Base-by-base conservation (phyloP, 2,329 filamentous ascomycete genomes). In the Fusarium sororula region DNA sequence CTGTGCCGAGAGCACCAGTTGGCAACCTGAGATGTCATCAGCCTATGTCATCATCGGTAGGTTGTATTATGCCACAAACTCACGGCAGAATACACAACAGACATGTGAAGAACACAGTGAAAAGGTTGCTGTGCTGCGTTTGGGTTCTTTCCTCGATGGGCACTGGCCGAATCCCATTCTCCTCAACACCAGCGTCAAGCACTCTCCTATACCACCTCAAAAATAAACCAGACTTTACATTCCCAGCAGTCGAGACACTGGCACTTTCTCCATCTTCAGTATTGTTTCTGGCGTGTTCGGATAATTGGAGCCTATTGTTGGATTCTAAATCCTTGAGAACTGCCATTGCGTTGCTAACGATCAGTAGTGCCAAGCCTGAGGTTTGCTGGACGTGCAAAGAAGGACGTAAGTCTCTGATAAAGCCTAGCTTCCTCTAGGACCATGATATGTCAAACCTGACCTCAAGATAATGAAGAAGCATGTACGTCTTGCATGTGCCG, bases 41-140 rank as follows among this genome's bases (percentile, higher is more conserved):
- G 74, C 38, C n/a, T 28, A n/a, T 32, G 8, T 26, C 37, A 13
- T 13, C 28, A 22, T 18, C 13, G 14, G 26, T 41, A 14, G 8
- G 14, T 41, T 35, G 3, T 8, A n/a, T 17, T 35, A 17, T 26
- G 13, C 20, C 30, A 28, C 12, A 37, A 15, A 84, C 88, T 80
- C 78, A 90, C 89, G 89, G 89, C 38, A 91, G 77, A 13, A 90
- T 83, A 75, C 87, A 90, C 48, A 88, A 82, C 63, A 89, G 85
- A 67, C 89, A 85, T 26, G 87, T 89, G 76, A 90, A 89, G 84
- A 90, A 90, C 30, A 91, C 82, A 7, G 88, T 90, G 76, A 91
- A 91, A 51, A 91, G 83, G 68, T 89, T 88, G 79, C 84, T 84
- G 72, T 88, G 88, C 41, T 84, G 82, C 14, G 83, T 89, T 69